Conservation (phyloP, 169 alveolate species). For the Babesia ovata region DNA sequence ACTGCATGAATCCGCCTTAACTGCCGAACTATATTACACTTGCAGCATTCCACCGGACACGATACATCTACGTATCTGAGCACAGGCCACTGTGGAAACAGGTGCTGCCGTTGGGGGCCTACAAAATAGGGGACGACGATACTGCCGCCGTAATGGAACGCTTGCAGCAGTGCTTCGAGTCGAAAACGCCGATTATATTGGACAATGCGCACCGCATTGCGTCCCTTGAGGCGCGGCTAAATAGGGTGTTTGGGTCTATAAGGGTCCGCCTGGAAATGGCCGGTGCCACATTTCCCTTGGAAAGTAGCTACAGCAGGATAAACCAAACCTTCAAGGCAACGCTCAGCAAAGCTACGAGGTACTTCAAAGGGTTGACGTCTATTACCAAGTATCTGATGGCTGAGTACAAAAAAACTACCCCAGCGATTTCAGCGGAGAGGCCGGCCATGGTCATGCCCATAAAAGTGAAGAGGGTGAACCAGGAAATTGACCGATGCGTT, state of each 20-base stretch:
- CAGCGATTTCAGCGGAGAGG: background rate
- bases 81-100: background rate
- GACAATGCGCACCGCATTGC: background rate
- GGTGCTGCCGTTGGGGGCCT: background rate
- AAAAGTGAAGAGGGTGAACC: background rate
- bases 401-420: background rate
- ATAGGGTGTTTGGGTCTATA: background rate
- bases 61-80: constrained; percentile 4
- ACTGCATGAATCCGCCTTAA: too few relatives aligned
- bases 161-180: background rate
- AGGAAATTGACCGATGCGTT: constrained; percentile 3
- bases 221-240: background rate
- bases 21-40: background rate
- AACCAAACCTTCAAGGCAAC: background rate
- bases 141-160: background rate
- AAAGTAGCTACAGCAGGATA: background rate
- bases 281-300: background rate
- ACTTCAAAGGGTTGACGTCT: background rate
- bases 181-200: background rate
- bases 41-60: constrained; percentile 20
- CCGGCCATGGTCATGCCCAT: background rate
- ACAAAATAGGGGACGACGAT: background rate
- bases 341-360: background rate
- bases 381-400: background rate
- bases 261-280: background rate